A percentile compares a stretch with the other conserved stretches of the same genome.
Evolutionary conservation across 208 protist genomes (phyloP).

Genomic region (Acanthamoeba healyi): DNA sequence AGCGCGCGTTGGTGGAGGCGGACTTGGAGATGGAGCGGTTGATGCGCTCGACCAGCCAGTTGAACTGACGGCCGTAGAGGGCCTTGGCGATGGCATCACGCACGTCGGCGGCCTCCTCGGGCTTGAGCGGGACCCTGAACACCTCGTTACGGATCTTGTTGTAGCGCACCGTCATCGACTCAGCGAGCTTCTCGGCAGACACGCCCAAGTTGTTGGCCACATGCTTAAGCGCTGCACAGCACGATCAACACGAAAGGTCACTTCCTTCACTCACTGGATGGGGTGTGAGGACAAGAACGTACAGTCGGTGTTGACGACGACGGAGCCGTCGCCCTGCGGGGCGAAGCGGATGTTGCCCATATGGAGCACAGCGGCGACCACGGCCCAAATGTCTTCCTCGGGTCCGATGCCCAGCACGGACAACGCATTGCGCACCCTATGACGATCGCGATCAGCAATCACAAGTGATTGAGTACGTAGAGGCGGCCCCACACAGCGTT

Average conservation of each 20-base stretch:
- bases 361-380: constrained; percentile 64
- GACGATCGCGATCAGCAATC: too few relatives aligned
- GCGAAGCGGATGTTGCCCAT: constrained; percentile 70
- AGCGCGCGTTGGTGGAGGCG: neutral
- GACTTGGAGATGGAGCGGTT: constrained; percentile 66
- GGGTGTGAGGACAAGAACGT: too few relatives aligned
- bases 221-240: neutral
- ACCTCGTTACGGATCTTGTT: constrained; percentile 75
- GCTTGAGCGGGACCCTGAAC: constrained; percentile 50
- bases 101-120: constrained; percentile 71
- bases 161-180: constrained; percentile 35
- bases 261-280: too few relatives aligned
- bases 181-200: constrained; percentile 26
- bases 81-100: constrained; percentile 69
- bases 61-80: constrained; percentile 71
- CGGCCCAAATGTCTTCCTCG: constrained; percentile 53
- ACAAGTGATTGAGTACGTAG: neutral
- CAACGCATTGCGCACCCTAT: constrained; percentile 42
- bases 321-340: constrained; percentile 40
- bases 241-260: too few relatives aligned
- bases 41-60: constrained; percentile 74
- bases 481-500: too few relatives aligned
- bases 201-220: constrained; percentile 43
- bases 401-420: constrained; percentile 43
- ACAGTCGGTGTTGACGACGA: constrained; percentile 66